A percentile compares a stretch with the other conserved stretches of the same genome.
Conservation (phyloP, 1,284 basidiomycete genomes). For the Bjerkandera adusta region DNA sequence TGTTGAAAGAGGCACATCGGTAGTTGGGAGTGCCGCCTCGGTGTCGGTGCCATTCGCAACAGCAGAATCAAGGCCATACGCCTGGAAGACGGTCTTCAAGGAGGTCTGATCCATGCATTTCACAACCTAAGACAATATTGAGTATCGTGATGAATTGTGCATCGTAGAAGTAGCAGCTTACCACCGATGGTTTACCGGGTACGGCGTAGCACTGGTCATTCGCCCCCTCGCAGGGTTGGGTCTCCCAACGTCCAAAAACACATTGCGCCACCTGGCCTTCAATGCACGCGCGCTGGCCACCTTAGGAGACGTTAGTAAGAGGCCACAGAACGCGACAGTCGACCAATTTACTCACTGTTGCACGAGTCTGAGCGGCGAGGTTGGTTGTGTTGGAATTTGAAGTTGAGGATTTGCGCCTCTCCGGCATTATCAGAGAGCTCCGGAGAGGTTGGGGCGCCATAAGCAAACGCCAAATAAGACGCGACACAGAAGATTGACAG, state of each 20-base stretch:
- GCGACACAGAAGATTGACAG: background rate
- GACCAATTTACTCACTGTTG: conserved; percentile 33
- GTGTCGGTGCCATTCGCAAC: conserved; percentile 27
- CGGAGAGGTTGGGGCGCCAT: conserved; percentile 21
- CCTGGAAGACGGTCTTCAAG: conserved; percentile 40
- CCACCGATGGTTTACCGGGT: conserved; percentile 35
- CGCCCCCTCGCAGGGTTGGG: conserved; percentile 32
- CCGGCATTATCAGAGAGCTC: conserved; percentile 43
- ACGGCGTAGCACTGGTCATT: conserved; percentile 49
- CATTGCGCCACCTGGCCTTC: conserved; percentile 38
- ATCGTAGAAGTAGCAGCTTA: conserved; percentile 43
- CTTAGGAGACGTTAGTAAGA: conserved; percentile 24
- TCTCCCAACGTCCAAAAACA: conserved; percentile 38
- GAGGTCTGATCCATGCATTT: conserved; percentile 44
- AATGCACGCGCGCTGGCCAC: conserved; percentile 44
- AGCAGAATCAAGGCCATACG: conserved; percentile 42
- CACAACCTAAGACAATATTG: conserved; percentile 32
- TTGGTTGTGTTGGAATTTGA: conserved; percentile 36
- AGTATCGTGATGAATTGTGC: background rate
- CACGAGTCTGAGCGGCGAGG: conserved; percentile 47
- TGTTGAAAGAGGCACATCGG: background rate
- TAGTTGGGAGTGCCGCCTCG: conserved; percentile 21
- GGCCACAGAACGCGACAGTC: background rate
- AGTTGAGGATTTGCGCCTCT: conserved; percentile 49
- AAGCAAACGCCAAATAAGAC: background rate